Evolutionary conservation across 1,139 yeast genomes (phyloP).

Genomic region (Geotrichum australiense): DNA sequence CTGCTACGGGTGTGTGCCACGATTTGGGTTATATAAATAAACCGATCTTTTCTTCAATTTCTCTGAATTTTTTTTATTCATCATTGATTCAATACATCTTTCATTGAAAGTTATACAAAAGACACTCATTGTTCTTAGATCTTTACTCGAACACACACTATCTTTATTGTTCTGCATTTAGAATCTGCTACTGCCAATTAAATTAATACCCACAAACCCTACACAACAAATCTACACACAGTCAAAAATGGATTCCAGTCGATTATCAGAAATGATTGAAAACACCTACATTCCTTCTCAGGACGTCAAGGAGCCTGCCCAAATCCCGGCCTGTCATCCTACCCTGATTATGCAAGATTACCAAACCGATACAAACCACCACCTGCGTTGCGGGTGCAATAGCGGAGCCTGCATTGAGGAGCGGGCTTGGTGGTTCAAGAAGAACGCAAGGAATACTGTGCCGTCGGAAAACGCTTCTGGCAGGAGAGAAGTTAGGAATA

Average conservation of each 20-base stretch:
- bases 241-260: conserved; percentile 39
- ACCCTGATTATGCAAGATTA: conserved; percentile 43
- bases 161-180: too few relatives aligned
- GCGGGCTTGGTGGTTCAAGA: conserved; percentile 41
- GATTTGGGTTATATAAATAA: too few relatives aligned
- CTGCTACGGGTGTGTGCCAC: too few relatives aligned
- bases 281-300: conserved; percentile 41
- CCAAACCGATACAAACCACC: conserved; percentile 41
- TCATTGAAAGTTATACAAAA: too few relatives aligned
- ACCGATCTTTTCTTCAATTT: too few relatives aligned
- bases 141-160: too few relatives aligned
- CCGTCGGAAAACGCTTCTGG: neutral
- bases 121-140: too few relatives aligned
- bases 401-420: conserved; percentile 43
- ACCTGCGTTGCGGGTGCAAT: conserved; percentile 43
- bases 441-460: conserved; percentile 1
- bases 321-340: conserved; percentile 43
- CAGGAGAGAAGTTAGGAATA: neutral
- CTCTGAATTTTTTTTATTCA: too few relatives aligned
- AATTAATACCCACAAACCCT: too few relatives aligned
- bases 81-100: too few relatives aligned
- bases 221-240: too few relatives aligned
- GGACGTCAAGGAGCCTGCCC: conserved; percentile 23
- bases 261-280: conserved; percentile 36
- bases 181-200: too few relatives aligned